Conservation (phyloP, 2,329 filamentous ascomycete species). For the Claviceps cyperi region DNA sequence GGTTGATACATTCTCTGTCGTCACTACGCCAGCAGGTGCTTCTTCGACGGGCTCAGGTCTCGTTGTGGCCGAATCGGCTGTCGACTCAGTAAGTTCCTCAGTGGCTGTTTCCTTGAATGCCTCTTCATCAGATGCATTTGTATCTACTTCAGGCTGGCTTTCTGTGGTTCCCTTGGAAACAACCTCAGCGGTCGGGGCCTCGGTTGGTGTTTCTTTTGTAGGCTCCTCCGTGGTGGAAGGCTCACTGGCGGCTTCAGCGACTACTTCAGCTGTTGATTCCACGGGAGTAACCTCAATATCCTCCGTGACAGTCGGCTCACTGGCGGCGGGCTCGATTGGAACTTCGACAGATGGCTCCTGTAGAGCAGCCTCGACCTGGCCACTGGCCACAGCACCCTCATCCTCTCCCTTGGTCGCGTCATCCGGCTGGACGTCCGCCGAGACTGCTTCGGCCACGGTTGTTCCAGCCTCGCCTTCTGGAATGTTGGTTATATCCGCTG, state of each 20-base stretch:
- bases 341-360: neutral
- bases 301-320: neutral
- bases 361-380: neutral
- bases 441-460: neutral
- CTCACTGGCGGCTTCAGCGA: neutral
- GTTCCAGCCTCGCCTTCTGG: neutral
- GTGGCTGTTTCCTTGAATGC: neutral
- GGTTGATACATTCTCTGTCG: neutral
- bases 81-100: neutral
- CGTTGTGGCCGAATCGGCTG: neutral
- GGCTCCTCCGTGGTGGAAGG: neutral
- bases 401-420: neutral
- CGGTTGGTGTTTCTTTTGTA: neutral
- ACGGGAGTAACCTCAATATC: neutral
- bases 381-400: neutral
- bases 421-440: neutral
- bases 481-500: neutral
- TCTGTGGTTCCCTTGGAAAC: neutral
- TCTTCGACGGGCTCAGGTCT: neutral
- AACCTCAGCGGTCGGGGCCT: neutral
- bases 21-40: neutral
- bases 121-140: constrained; percentile 1
- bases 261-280: neutral
- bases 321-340: no score
- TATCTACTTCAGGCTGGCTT: neutral